A percentile compares a stretch with the other conserved stretches of the same genome.
Evolutionary conservation across 495 filamentous ascomycete species (phyloP).

Genomic region (Podospora australis): DNA sequence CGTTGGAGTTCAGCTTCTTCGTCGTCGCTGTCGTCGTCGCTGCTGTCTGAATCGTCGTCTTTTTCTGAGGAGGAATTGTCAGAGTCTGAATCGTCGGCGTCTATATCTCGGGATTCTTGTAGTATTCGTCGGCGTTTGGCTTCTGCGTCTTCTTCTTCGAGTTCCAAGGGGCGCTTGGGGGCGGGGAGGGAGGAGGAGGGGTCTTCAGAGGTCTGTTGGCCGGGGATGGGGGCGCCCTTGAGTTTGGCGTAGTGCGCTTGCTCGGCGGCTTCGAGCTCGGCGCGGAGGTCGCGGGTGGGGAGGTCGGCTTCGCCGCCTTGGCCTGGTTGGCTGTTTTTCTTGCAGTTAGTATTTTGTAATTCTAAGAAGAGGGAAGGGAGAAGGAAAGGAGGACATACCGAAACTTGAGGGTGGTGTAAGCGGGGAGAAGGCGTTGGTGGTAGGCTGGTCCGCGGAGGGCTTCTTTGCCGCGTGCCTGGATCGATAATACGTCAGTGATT

Average conservation of each 20-base stretch:
- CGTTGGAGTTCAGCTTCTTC: conserved; percentile 85
- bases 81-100: conserved; percentile 76
- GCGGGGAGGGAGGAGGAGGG: conserved; percentile 32
- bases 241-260: conserved; percentile 81
- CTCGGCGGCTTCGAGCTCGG: conserved; percentile 85
- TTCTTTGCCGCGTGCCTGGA: conserved; percentile 89
- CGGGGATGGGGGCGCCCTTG: conserved; percentile 48
- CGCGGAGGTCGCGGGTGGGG: conserved; percentile 72
- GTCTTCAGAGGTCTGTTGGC: conserved; percentile 26
- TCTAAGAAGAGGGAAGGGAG: background rate
- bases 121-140: conserved; percentile 81
- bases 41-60: conserved; percentile 48
- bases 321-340: conserved; percentile 60
- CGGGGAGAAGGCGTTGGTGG: conserved; percentile 91
- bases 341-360: background rate
- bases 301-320: conserved; percentile 80
- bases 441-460: conserved; percentile 89
- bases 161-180: conserved; percentile 63
- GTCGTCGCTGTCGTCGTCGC: conserved; percentile 57
- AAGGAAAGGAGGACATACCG: conserved; percentile 42
- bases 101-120: conserved; percentile 82
- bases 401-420: conserved; percentile 84
- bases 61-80: conserved; percentile 56
- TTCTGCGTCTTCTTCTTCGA: conserved; percentile 63
- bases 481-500: too few species aligned